phyloP scores from a whole-genome alignment of 768 basidiomycete genomes.

The Macrocybe gigantea region DNA sequence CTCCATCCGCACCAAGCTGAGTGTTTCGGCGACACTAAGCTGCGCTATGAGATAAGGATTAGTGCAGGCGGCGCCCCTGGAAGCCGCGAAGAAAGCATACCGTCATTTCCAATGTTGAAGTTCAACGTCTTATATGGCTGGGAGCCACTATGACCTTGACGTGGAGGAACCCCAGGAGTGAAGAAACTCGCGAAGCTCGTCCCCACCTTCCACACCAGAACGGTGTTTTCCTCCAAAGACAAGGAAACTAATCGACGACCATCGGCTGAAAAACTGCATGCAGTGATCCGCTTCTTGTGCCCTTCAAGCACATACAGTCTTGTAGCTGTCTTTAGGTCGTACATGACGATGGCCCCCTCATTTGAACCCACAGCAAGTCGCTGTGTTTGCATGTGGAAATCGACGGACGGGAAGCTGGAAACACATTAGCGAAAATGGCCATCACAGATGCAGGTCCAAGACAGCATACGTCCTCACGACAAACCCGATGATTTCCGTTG shows the following conservation, averaged over 20 bases:
- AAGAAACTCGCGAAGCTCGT: conserved; percentile 86
- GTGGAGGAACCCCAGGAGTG: conserved; percentile 83
- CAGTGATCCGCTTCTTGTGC: conserved; percentile 75
- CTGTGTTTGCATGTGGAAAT: conserved; percentile 85
- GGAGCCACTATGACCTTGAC: conserved; percentile 78
- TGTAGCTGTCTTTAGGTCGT: conserved; percentile 94
- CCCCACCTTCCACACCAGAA: conserved; percentile 96
- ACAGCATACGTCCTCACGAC: conserved; percentile 81
- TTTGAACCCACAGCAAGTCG: conserved; percentile 89
- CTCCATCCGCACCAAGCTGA: conserved; percentile 73
- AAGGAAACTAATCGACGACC: conserved; percentile 84
- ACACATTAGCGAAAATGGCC: background rate
- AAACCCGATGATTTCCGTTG: conserved; percentile 90
- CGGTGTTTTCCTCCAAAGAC: conserved; percentile 77
- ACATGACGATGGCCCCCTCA: conserved; percentile 94
- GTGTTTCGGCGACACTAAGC: conserved; percentile 47
- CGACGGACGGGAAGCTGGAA: conserved; percentile 82
- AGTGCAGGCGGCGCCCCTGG: background rate
- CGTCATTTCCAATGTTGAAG: conserved; percentile 84
- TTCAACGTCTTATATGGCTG: conserved; percentile 85
- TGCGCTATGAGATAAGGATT: conserved; percentile 18
- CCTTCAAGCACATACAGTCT: conserved; percentile 93
- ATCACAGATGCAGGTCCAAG: background rate
- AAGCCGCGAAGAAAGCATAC: conserved; percentile 14
- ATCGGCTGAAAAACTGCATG: conserved; percentile 90